phyloP scores from a whole-genome alignment of 805 yeast species.

The Yarrowia sp. region DNA sequence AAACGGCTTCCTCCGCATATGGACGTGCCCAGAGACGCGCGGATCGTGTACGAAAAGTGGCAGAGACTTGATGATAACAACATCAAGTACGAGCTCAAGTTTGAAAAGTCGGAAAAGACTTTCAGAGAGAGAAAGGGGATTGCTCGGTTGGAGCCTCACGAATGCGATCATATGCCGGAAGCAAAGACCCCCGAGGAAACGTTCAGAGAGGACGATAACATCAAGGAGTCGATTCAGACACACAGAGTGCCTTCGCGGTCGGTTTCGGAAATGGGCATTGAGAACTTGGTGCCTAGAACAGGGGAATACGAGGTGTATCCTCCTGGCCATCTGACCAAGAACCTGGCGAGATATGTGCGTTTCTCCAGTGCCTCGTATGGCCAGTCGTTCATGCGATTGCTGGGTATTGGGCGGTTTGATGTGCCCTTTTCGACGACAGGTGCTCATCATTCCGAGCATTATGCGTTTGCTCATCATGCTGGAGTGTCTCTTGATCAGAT shows the following conservation, averaged over 20 bases:
- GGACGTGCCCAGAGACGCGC: constrained; percentile 40
- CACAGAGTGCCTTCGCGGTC: background rate
- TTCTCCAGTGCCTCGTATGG: constrained; percentile 51
- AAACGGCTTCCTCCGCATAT: constrained; percentile 39
- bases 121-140: constrained; percentile 42
- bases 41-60: constrained; percentile 37
- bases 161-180: background rate
- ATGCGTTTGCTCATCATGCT: constrained; percentile 49
- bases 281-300: constrained; percentile 21
- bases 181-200: background rate
- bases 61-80: constrained; percentile 26
- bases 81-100: constrained; percentile 41
- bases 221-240: constrained; percentile 35
- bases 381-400: constrained; percentile 48
- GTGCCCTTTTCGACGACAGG: constrained; percentile 43
- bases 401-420: constrained; percentile 47
- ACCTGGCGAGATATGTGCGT: constrained; percentile 48
- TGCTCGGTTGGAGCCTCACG: constrained; percentile 28
- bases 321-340: constrained; percentile 45
- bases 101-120: constrained; percentile 40
- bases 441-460: constrained; percentile 48
- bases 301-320: constrained; percentile 44
- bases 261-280: constrained; percentile 4
- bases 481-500: constrained; percentile 47
- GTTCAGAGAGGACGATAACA: constrained; percentile 14